Conservation (phyloP, 257 asterid species). For the Anisodus tanguticus region DNA sequence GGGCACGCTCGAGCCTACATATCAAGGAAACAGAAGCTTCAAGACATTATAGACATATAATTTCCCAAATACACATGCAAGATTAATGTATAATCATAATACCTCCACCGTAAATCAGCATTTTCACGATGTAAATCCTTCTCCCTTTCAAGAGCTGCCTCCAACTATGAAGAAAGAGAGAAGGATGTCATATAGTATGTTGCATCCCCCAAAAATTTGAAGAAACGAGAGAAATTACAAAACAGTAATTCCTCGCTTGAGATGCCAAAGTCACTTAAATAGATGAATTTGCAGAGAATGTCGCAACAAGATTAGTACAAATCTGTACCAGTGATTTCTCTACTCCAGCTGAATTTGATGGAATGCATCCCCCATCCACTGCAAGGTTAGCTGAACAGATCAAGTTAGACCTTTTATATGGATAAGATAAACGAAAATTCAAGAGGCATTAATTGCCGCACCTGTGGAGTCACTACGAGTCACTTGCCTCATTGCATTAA, state of each 20-base stretch:
- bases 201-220: neutral
- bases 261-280: neutral
- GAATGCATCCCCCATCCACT: conserved; percentile 48
- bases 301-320: conserved; percentile 18
- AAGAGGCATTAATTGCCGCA: conserved; percentile 38
- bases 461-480: conserved; percentile 66
- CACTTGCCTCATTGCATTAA: conserved; percentile 67
- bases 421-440: conserved; percentile 24
- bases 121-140: conserved; percentile 71
- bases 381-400: conserved; percentile 39
- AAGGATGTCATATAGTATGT: neutral
- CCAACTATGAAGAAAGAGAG: conserved; percentile 53
- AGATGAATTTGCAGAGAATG: neutral
- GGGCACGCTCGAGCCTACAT: conserved; percentile 49
- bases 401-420: conserved; percentile 27
- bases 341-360: conserved; percentile 38
- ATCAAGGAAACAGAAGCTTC: neutral
- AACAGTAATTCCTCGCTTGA: neutral
- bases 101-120: conserved; percentile 79
- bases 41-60: neutral
- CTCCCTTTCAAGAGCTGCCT: conserved; percentile 80
- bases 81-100: conserved; percentile 16
- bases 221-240: neutral
- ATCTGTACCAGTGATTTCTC: conserved; percentile 71
- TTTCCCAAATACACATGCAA: neutral